Evolutionary conservation across 192 early-diverging fungal species (phyloP), one percentile per base, ranked within the genome.

Genomic region (Coemansia sp.): DNA sequence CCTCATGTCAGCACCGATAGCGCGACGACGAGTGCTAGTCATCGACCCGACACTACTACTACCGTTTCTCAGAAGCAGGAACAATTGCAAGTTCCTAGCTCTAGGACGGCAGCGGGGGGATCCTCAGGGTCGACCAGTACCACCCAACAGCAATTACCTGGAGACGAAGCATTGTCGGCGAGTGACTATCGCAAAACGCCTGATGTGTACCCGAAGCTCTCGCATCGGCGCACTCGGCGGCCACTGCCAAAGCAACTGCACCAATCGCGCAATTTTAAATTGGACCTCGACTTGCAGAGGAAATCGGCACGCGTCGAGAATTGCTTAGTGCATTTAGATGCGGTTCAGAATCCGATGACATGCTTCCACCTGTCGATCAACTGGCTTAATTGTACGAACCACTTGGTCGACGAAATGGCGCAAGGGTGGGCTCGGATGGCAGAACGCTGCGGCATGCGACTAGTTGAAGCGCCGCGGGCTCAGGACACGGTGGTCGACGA

Each of bases 341-440:
- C 93, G 5, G 85, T 93, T 22, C 92, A 97, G 79, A 97, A 97
- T 68, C 87, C 94, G 20, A 87, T 88, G 63, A 88, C 92, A 59
- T 95, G 95, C 75, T 99, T 94, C 72, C 96, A 98, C 68, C 90
- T 98, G 60, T 93, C 96, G 71, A 72, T 99, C 20, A 91, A 97
- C 82, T 99, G 97, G 97, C 80, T 98, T 18, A 94, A 93, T 46
- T 99, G 96, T 78, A 97, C 95, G 2, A 92, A 94, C 11, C 77
- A 92, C 42, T 74, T 95, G 42, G 90, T 99, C 15, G 93, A 97
- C 66, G 96, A 98, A 51, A 75, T 96, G 61, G 84, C 98, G 29
- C 86, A 85, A 43, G 78, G 80, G 6, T 99, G 97, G 97, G 71
- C 85, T 43, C 74, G 93, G 8, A 85, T 87, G 33, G 95, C 95